Evolutionary conservation across 2,329 filamentous ascomycete genomes (phyloP).

Genomic region (Penicillium sp.): DNA sequence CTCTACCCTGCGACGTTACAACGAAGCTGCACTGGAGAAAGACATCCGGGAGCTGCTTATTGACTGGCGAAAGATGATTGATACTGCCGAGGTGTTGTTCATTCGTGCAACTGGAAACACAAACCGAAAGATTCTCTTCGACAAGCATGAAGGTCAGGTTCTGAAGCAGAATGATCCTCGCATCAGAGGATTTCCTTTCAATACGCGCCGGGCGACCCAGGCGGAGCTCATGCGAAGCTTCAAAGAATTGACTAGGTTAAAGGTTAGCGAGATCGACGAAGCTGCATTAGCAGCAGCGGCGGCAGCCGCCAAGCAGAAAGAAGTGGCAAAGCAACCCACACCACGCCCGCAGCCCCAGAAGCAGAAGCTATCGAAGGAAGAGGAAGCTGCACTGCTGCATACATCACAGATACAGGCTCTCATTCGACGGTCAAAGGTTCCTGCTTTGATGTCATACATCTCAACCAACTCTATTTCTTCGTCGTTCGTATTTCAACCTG

Average conservation of each 20-base stretch:
- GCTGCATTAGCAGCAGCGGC: constrained; percentile 59
- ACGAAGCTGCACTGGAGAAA: constrained; percentile 85
- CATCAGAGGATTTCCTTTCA: constrained; percentile 88
- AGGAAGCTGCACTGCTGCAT: constrained; percentile 78
- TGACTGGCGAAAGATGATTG: constrained; percentile 84
- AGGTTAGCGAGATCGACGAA: constrained; percentile 76
- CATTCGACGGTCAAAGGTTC: constrained; percentile 85
- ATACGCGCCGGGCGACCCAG: constrained; percentile 85
- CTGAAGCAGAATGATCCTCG: constrained; percentile 76
- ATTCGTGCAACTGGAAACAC: constrained; percentile 84
- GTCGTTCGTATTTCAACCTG: constrained; percentile 74
- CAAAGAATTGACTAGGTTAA: constrained; percentile 87
- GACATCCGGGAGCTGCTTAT: constrained; percentile 79
- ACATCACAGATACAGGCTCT: constrained; percentile 87
- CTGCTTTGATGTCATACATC: constrained; percentile 81
- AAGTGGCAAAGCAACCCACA: constrained; percentile 34
- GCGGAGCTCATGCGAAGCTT: constrained; percentile 93
- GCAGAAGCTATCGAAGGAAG: constrained; percentile 74
- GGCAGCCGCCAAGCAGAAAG: constrained; percentile 50
- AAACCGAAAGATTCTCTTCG: constrained; percentile 84
- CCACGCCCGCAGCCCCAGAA: constrained; percentile 37
- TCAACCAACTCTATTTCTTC: constrained; percentile 70
- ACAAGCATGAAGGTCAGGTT: constrained; percentile 86
- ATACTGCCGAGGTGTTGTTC: constrained; percentile 82
- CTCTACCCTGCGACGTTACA: constrained; percentile 85